A percentile compares a stretch with the other conserved stretches of the same genome.
Evolutionary conservation across 1,284 basidiomycete species (phyloP).

Genomic region (Apiotrichum mycotoxinovorans): DNA sequence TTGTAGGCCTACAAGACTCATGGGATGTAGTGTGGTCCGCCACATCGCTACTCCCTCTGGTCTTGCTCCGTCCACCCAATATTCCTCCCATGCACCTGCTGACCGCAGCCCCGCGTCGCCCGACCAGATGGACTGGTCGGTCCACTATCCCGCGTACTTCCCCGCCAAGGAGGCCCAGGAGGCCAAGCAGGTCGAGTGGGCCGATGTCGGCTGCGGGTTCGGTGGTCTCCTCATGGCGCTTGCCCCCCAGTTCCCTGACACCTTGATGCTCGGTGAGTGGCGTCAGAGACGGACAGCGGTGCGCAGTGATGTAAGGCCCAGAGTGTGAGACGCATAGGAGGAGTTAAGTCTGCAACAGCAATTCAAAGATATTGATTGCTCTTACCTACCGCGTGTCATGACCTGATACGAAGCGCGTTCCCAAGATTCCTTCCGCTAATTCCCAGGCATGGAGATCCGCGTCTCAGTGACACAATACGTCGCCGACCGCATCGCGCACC

Average conservation of each 20-base stretch:
- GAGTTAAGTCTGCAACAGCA: too few relatives aligned
- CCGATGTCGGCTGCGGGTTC: slow-evolving; percentile 97
- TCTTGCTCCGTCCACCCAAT: neutral
- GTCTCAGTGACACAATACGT: slow-evolving; percentile 97
- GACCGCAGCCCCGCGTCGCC: slow-evolving; percentile 66
- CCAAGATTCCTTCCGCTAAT: neutral
- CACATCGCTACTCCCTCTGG: neutral
- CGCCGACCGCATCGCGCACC: slow-evolving; percentile 83
- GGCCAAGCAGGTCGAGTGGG: slow-evolving; percentile 70
- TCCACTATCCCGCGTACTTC: slow-evolving; percentile 75
- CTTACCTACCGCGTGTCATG: too few relatives aligned
- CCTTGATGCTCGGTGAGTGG: slow-evolving; percentile 82
- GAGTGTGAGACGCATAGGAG: too few relatives aligned
- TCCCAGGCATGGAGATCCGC: slow-evolving; percentile 89
- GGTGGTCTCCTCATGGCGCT: slow-evolving; percentile 89
- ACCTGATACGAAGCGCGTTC: too few relatives aligned
- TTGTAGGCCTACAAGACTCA: neutral
- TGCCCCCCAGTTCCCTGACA: slow-evolving; percentile 86
- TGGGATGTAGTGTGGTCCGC: neutral
- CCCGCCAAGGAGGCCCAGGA: slow-evolving; percentile 33
- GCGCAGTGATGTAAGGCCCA: too few relatives aligned
- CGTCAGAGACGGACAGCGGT: too few relatives aligned
- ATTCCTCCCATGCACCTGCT: neutral
- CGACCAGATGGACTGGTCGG: slow-evolving; percentile 72
- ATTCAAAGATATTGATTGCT: too few relatives aligned